phyloP scores from a whole-genome alignment of 805 yeast genomes.

The Candida arabinofermentans region DNA sequence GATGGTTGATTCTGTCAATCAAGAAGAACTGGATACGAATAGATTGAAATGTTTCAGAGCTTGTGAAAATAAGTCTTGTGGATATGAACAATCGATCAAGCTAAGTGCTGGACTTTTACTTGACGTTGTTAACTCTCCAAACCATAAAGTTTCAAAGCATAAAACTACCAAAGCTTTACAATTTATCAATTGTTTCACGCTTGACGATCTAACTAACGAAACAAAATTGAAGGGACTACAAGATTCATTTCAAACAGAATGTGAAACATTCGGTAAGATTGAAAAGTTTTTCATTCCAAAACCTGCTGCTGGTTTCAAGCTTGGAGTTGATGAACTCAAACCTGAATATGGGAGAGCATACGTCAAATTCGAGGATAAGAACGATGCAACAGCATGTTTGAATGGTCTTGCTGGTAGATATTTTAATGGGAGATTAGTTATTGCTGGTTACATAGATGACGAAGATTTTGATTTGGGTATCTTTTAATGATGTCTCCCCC shows the following conservation, averaged over 20 bases:
- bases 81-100: slow-evolving; percentile 19
- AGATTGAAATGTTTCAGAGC: slow-evolving; percentile 34
- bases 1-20: slow-evolving; percentile 31
- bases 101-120: slow-evolving; percentile 20
- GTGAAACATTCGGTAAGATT: slow-evolving; percentile 48
- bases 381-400: slow-evolving; percentile 51
- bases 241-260: slow-evolving; percentile 49
- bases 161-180: slow-evolving; percentile 48
- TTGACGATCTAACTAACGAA: slow-evolving; percentile 57
- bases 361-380: slow-evolving; percentile 54
- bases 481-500: slow-evolving; percentile 9
- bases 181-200: slow-evolving; percentile 60
- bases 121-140: slow-evolving; percentile 8
- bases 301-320: slow-evolving; percentile 40
- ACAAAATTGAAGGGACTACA: slow-evolving; percentile 44
- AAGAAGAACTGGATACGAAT: slow-evolving; percentile 34
- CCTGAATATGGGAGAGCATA: slow-evolving; percentile 70
- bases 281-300: slow-evolving; percentile 56
- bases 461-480: slow-evolving; percentile 47
- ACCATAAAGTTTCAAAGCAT: slow-evolving; percentile 16
- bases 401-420: slow-evolving; percentile 56
- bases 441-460: slow-evolving; percentile 61
- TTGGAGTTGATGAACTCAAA: slow-evolving; percentile 36
- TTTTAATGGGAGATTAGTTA: slow-evolving; percentile 64
- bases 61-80: slow-evolving; percentile 30